A percentile compares a stretch with the other conserved stretches of the same genome.
Conservation (phyloP, 129 eudicot genomes). For the Erigeron canadensis region DNA sequence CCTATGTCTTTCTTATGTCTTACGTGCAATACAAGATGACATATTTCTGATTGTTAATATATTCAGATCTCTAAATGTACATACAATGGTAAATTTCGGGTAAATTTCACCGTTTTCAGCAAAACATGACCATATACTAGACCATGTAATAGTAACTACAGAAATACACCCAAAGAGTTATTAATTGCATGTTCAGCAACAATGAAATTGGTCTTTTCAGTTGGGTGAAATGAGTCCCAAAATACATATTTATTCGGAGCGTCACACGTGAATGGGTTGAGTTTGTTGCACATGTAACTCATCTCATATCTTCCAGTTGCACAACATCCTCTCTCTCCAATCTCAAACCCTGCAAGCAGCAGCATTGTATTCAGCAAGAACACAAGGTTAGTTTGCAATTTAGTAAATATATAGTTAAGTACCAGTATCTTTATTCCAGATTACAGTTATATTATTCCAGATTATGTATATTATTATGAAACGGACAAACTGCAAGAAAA, state of each 20-base stretch:
- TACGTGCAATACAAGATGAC: too few species aligned
- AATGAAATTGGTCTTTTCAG: conserved; percentile 69
- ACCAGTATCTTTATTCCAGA: background rate
- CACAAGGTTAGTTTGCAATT: background rate
- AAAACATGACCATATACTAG: conserved; percentile 7
- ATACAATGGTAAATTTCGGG: background rate
- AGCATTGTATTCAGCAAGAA: conserved; percentile 16
- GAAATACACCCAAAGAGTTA: conserved; percentile 41
- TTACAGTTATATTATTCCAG: background rate
- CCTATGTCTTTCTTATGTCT: too few species aligned
- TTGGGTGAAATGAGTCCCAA: conserved; percentile 89
- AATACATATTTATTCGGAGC: conserved; percentile 71
- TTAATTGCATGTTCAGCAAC: conserved; percentile 51
- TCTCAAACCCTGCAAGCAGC: conserved; percentile 60
- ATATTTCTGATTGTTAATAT: background rate
- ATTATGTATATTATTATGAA: background rate
- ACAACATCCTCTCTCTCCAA: conserved; percentile 66
- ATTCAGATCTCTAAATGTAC: background rate
- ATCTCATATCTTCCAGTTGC: conserved; percentile 70
- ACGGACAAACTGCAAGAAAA: background rate
- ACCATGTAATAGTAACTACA: conserved; percentile 24
- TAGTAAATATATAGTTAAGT: background rate
- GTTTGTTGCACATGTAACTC: conserved; percentile 59
- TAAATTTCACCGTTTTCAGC: background rate
- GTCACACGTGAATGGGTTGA: conserved; percentile 58